These are phyloP conservation scores for Elsinoe perseae DNA, from an alignment of 2,329 filamentous ascomycete species.

Conservation along the genomic window DNA sequence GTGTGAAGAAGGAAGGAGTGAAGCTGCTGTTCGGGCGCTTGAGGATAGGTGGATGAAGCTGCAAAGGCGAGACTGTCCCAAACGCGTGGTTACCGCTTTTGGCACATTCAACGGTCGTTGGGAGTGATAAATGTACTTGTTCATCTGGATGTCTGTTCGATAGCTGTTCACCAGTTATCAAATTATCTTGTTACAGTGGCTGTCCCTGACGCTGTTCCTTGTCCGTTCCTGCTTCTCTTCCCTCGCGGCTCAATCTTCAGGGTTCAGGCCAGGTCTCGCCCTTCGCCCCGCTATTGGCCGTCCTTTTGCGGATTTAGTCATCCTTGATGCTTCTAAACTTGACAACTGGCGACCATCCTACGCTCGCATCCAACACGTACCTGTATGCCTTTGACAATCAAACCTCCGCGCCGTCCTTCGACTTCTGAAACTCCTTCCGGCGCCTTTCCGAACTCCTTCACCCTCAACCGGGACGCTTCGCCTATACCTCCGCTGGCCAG, in stretches of 20 bases:
- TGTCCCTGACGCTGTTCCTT: slow-evolving; percentile 4
- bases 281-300: slow-evolving; percentile 7
- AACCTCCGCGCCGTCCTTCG: slow-evolving; percentile 21
- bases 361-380: not conserved
- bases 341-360: not conserved
- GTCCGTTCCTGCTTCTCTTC: not conserved
- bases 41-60: not conserved
- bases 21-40: not conserved
- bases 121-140: too few relatives aligned
- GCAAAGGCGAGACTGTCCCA: not conserved
- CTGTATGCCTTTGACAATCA: slow-evolving; percentile 24
- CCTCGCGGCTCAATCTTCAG: not conserved
- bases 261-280: not conserved
- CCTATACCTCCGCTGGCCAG: slow-evolving; percentile 19
- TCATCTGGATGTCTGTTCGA: too few relatives aligned
- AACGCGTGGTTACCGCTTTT: not conserved
- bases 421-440: slow-evolving; percentile 3
- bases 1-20: not conserved
- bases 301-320: not conserved
- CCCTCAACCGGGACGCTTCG: slow-evolving; percentile 13
- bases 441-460: slow-evolving; percentile 4
- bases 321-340: not conserved
- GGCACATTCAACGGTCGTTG: not conserved
- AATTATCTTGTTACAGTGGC: too few relatives aligned
- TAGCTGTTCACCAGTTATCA: not conserved